Conservation (phyloP, 352 stramenopile genomes). For the Halophytophthora polymorphica region DNA sequence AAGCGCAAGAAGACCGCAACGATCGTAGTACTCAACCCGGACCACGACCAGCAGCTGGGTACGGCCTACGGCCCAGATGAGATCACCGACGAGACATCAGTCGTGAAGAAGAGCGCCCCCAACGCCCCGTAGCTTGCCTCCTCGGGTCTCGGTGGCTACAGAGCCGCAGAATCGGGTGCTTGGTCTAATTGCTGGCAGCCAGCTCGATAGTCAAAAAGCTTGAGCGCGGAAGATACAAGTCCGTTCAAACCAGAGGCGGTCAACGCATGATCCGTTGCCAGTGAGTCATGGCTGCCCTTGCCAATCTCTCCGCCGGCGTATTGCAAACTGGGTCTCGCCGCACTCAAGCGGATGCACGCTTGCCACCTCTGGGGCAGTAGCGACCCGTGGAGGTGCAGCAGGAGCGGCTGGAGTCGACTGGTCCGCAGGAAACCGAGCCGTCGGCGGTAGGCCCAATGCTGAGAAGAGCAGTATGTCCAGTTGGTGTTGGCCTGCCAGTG, state of each 20-base stretch:
- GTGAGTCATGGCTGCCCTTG: too few relatives aligned
- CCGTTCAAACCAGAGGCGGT: too few relatives aligned
- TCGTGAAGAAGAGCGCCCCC: conserved; percentile 9
- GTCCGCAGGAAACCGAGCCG: conserved; percentile 12
- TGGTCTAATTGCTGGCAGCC: too few relatives aligned
- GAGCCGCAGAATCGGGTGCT: too few relatives aligned
- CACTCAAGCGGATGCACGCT: conserved; percentile 13
- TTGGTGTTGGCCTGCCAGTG: conserved; percentile 8
- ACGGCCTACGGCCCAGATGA: conserved; percentile 16
- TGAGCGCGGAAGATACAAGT: too few relatives aligned
- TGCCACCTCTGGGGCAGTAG: conserved; percentile 1
- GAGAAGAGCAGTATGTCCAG: conserved; percentile 22
- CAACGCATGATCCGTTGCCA: too few relatives aligned
- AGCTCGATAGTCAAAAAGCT: too few relatives aligned
- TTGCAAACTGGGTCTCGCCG: conserved; percentile 18
- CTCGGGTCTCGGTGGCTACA: too few relatives aligned
- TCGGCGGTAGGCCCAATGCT: conserved; percentile 18
- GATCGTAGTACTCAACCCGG: conserved; percentile 45
- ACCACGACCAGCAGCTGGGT: conserved; percentile 32
- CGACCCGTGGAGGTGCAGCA: neutral
- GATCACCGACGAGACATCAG: conserved; percentile 1
- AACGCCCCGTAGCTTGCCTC: conserved; percentile 6
- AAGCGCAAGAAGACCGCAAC: conserved; percentile 22
- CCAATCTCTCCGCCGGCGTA: conserved; percentile 13
- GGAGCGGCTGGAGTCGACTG: neutral